Evolutionary conservation across 2,329 filamentous ascomycete genomes (phyloP), one percentile per base, ranked within the genome.

Genomic region (Cadophora gregata): DNA sequence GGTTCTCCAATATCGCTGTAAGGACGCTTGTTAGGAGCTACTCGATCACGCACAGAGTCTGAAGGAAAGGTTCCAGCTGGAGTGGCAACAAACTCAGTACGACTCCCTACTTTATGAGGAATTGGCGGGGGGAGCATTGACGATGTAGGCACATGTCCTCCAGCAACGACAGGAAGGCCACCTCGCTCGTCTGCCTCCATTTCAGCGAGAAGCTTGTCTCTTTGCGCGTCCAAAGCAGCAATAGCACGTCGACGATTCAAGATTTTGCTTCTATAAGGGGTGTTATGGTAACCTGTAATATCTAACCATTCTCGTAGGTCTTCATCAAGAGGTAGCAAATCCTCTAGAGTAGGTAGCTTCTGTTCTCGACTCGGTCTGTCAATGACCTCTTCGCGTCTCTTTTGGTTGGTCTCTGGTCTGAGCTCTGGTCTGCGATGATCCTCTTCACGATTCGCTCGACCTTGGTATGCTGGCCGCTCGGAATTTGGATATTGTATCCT

Each of bases 231-330:
- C 31, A 80, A 67, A 19, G 70, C 73, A 53, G 72, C 74, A 65
- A 78, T 70, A 38, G 69, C 65, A 53, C 75, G 71, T 51, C 72
- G 71, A 47, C 70, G 69, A 58, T 67, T 68, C 27, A 78, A 61
- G 42, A 73, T 74, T 66, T 75, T 77, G 48, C 69, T 69, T 69
- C 78, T 75, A 58, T 78, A 78, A n/a, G 65, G 64, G 47, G 63
- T 63, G 70, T 79, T 75, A 67, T 78, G 72, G 65, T 74, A 80
- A 3, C 75, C 74, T 29, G 78, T 79, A 25, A 77, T 71, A 14
- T 76, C 71, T 47, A 80, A 66, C 77, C 78, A 80, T 63, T 78
- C 75, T 69, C 72, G 74, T 36, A 80, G 64, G 62, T 79, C 75
- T 42, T 72, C 64, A 50, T 78, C 70, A 62, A 70, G 62, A 38